Conservation (phyloP, 1,284 basidiomycete genomes). For the Irpex rosettiformis region DNA sequence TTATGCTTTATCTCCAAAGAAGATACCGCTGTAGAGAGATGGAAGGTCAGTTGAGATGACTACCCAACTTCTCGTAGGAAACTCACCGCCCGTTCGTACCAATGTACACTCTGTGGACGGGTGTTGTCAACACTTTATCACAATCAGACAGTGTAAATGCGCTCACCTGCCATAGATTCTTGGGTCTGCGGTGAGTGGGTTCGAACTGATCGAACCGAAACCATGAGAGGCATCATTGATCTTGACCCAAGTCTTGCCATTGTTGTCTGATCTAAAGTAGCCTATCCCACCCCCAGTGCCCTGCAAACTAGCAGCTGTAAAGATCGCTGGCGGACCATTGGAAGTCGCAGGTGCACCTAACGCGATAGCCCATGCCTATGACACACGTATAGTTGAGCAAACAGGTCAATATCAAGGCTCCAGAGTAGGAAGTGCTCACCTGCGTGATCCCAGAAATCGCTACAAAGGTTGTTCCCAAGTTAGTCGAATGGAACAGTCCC, state of each 20-base stretch:
- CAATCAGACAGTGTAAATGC: not conserved
- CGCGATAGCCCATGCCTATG: conserved; percentile 53
- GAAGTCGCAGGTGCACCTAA: conserved; percentile 49
- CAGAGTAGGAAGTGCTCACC: conserved; percentile 31
- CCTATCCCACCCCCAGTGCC: conserved; percentile 35
- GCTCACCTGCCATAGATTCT: conserved; percentile 52
- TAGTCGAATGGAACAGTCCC: conserved; percentile 59
- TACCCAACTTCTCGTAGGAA: too few species aligned
- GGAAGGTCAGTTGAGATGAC: not conserved
- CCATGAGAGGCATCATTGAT: conserved; percentile 61
- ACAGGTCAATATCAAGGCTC: not conserved
- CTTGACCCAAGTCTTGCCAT: conserved; percentile 55
- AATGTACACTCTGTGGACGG: conserved; percentile 58
- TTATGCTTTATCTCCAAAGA: conserved; percentile 46
- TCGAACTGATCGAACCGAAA: conserved; percentile 49
- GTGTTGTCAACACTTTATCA: too few species aligned
- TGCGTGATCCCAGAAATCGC: conserved; percentile 43
- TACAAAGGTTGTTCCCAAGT: conserved; percentile 49
- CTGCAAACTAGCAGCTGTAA: conserved; percentile 47
- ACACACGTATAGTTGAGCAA: not conserved
- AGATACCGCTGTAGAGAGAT: conserved; percentile 40
- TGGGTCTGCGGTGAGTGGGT: conserved; percentile 50
- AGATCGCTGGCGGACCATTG: conserved; percentile 54
- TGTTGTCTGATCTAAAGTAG: conserved; percentile 58
- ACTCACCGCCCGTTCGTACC: conserved; percentile 57